Conservation (phyloP, 2,329 filamentous ascomycete species). For the Alternaria sp. region DNA sequence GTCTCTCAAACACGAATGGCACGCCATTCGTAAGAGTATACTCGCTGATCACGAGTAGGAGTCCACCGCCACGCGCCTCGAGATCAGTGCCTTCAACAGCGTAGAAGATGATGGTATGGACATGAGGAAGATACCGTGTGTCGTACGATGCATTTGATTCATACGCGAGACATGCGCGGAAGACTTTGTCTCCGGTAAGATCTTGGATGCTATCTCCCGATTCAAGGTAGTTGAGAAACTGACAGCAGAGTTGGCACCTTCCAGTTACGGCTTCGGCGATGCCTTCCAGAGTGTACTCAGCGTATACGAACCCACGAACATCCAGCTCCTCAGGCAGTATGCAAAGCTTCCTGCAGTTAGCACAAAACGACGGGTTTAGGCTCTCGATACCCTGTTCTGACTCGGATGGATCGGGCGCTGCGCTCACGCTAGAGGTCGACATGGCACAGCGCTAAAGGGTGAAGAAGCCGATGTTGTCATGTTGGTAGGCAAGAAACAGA, state of each 20-base stretch:
- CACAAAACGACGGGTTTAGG: neutral
- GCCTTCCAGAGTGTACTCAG: neutral
- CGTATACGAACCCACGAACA: fast-evolving
- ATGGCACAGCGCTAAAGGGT: fast-evolving
- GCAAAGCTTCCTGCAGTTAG: fast-evolving
- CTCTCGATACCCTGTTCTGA: fast-evolving
- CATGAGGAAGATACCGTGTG: too few relatives aligned
- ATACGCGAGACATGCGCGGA: neutral
- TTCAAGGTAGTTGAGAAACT: neutral
- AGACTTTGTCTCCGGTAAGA: neutral
- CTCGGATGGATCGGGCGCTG: fast-evolving
- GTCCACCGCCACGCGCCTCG: too few relatives aligned
- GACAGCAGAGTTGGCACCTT: neutral
- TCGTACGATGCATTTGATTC: too few relatives aligned
- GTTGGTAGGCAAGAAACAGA: fast-evolving
- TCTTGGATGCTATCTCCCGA: neutral
- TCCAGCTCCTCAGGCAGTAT: neutral
- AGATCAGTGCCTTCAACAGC: too few relatives aligned
- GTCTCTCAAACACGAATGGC: too few relatives aligned
- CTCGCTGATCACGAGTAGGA: too few relatives aligned
- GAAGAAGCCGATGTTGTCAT: neutral
- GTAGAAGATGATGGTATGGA: too few relatives aligned
- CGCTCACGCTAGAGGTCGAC: neutral
- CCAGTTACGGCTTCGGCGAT: neutral
- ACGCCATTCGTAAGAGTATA: neutral